phyloP scores from a whole-genome alignment of 257 asterid species.

The Dorcoceras hygrometricum region DNA sequence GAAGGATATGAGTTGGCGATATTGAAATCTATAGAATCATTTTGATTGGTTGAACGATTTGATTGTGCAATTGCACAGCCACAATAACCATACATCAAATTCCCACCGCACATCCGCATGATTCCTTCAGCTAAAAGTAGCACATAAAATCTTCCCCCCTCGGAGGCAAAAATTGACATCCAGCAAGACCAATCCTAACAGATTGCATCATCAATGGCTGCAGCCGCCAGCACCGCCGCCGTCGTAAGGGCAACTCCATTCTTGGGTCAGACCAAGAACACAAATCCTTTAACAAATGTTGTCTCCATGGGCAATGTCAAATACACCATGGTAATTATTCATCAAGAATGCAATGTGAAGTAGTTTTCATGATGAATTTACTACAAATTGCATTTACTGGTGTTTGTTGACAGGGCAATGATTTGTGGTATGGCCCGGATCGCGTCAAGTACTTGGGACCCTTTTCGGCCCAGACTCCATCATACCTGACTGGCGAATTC shows the following conservation, averaged over 20 bases:
- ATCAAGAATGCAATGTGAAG: too few relatives aligned
- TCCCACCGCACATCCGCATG: constrained; percentile 37
- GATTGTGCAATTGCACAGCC: constrained; percentile 29
- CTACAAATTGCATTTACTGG: background rate
- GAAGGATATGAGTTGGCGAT: constrained; percentile 51
- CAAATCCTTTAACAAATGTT: constrained; percentile 55
- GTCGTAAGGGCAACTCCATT: constrained; percentile 67
- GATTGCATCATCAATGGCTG: constrained; percentile 68
- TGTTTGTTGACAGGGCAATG: constrained; percentile 43
- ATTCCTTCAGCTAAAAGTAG: constrained; percentile 20
- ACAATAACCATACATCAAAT: constrained; percentile 42
- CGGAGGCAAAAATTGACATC: constrained; percentile 5
- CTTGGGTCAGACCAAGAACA: constrained; percentile 66
- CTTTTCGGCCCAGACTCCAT: constrained; percentile 83
- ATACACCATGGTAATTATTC: constrained; percentile 49
- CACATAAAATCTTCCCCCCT: constrained; percentile 24
- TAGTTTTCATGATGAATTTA: too few relatives aligned
- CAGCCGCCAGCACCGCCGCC: constrained; percentile 52
- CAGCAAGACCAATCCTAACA: constrained; percentile 3
- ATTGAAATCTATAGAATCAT: constrained; percentile 37
- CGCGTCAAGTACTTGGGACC: constrained; percentile 88
- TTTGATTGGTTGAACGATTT: constrained; percentile 44
- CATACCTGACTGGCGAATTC: constrained; percentile 77
- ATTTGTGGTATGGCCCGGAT: constrained; percentile 83
- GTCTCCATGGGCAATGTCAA: constrained; percentile 59